Base-by-base conservation (phyloP, 495 filamentous ascomycete genomes). In the Terfezia claveryi region DNA sequence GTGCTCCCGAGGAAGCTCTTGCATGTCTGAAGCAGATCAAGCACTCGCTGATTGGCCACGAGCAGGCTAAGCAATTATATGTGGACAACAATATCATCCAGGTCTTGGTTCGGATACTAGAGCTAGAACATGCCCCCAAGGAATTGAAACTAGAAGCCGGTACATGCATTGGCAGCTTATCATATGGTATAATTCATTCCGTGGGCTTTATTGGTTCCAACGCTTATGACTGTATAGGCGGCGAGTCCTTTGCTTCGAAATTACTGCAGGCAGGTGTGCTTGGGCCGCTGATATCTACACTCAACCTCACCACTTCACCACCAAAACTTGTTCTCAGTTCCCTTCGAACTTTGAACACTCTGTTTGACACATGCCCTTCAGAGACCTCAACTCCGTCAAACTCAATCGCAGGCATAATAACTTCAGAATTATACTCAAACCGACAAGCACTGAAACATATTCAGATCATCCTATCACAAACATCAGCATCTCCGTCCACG, bases 11-110 rank as follows among this genome's bases (percentile, higher is more conserved):
- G 5, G 72, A 77, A 49, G 82, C 85, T 62, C 72, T 81, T 36
- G 70, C 70, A 44, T 74, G 77, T 51, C 74, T 98, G 46, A 76
- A 78, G 50, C 69, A 72, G 32, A 67, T 96, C 12, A 98, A 93
- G 72, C 87, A 94, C 67, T 82, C 92, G 55, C 71, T 91, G 46
- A 78, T 94, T 59, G 91, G 91, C 37, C 86, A 95, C 68, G 77
- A 83, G 27, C 80, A 91, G 64, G 78, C 80, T 63, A 98, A 98
- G 67, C 81, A 87, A 62, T 59, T 75, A 41, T 87, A 79, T 73
- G 69, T 96, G 20, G 68, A 69, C 51, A 67, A 71, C 50, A 87
- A 87, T 12, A 70, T 93, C 27, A 68, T 94, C 44, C 75, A 76
- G 27, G 70, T 76, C 41, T 69, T 95, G 37, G 76, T 80, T 53